Conservation (phyloP, 2,329 filamentous ascomycete genomes). For the Drechslerella dactyloides region DNA sequence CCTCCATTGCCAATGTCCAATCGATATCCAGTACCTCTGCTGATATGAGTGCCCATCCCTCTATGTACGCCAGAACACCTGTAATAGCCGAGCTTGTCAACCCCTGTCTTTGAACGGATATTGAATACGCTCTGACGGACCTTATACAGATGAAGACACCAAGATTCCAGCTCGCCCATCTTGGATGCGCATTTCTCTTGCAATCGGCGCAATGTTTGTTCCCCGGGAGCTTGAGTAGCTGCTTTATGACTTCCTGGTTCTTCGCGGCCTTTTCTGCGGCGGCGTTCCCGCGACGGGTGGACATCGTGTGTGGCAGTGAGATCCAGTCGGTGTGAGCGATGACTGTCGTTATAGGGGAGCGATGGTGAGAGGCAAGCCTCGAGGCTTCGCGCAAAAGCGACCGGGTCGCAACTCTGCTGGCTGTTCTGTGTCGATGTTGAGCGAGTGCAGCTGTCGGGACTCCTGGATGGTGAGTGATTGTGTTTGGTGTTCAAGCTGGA, state of each 20-base stretch:
- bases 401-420: neutral
- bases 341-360: conserved; percentile 1
- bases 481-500: neutral
- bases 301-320: conserved; percentile 65
- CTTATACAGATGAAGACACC: conserved; percentile 97
- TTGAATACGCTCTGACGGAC: conserved; percentile 54
- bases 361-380: neutral
- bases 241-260: conserved; percentile 93
- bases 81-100: conserved; percentile 11
- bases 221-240: conserved; percentile 86
- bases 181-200: conserved; percentile 97
- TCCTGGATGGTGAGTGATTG: neutral
- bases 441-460: neutral
- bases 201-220: conserved; percentile 99
- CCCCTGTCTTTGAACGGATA: conserved; percentile 6
- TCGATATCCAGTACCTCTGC: conserved; percentile 61
- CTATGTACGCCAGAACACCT: conserved; percentile 95
- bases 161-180: conserved; percentile 99
- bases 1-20: neutral
- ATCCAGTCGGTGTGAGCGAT: neutral
- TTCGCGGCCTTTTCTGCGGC: conserved; percentile 86
- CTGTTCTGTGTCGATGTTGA: neutral
- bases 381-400: conserved; percentile 2
- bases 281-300: conserved; percentile 74
- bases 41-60: conserved; percentile 98